Evolutionary conservation across 495 filamentous ascomycete genomes (phyloP).

Genomic region (Chaetomium fimeti): DNA sequence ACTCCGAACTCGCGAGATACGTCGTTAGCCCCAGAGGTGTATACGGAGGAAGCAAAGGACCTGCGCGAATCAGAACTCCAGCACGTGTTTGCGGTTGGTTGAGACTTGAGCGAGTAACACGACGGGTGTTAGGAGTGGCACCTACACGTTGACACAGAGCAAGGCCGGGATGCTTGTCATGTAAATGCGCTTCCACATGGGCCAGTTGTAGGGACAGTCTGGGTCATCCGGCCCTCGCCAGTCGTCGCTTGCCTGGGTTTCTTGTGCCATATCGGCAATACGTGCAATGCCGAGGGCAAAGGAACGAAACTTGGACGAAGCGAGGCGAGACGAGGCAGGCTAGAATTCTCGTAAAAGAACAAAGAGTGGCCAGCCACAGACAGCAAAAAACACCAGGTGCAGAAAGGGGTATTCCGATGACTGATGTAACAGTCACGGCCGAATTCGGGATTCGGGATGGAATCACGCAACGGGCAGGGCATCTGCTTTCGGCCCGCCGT

Average conservation of each 20-base stretch:
- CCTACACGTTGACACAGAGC: constrained; percentile 12
- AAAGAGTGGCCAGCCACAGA: too few relatives aligned
- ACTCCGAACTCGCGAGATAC: constrained; percentile 3
- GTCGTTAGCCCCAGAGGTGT: constrained; percentile 10
- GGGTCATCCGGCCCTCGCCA: constrained; percentile 14
- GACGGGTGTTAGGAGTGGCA: background rate
- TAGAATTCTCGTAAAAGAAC: too few relatives aligned
- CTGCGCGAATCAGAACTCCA: background rate
- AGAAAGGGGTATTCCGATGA: too few relatives aligned
- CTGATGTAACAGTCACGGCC: too few relatives aligned
- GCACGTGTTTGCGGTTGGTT: too few relatives aligned
- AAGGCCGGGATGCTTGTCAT: constrained; percentile 17
- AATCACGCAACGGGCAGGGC: too few relatives aligned
- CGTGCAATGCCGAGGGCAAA: background rate
- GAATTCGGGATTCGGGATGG: too few relatives aligned
- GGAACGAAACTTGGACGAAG: too few relatives aligned
- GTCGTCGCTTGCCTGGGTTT: background rate
- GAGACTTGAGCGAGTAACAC: too few relatives aligned
- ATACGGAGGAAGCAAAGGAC: constrained; percentile 15
- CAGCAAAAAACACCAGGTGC: too few relatives aligned
- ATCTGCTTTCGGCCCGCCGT: too few relatives aligned
- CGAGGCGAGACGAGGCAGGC: too few relatives aligned
- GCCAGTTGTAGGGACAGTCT: constrained; percentile 19
- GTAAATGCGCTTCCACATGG: constrained; percentile 17
- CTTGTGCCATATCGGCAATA: background rate